Conservation (phyloP, 2,329 filamentous ascomycete species). For the Fusarium odoratissimum region DNA sequence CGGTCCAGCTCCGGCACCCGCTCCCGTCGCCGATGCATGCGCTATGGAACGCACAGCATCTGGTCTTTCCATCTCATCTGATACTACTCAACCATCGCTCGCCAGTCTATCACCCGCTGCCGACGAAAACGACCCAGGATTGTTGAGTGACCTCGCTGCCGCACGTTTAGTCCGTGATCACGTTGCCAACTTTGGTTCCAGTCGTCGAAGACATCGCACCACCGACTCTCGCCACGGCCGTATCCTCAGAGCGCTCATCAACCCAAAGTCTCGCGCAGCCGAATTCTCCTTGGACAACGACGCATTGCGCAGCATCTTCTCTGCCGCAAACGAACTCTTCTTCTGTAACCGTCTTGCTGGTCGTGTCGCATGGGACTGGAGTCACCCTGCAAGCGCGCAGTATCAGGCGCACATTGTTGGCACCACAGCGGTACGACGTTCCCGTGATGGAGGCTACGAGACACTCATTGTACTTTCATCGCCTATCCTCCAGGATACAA, state of each 20-base stretch:
- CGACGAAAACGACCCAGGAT: constrained; percentile 48
- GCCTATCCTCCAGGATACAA: constrained; percentile 65
- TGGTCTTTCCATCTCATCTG: constrained; percentile 60
- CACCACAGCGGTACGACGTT: constrained; percentile 68
- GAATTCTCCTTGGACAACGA: constrained; percentile 67
- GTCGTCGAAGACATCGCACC: constrained; percentile 54
- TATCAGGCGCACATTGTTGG: constrained; percentile 69
- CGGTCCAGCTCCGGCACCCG: constrained; percentile 11
- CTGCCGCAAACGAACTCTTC: constrained; percentile 71
- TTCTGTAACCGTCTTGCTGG: constrained; percentile 66
- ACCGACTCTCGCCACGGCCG: constrained; percentile 66
- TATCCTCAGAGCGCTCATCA: constrained; percentile 69
- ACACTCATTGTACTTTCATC: constrained; percentile 71
- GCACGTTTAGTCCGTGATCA: constrained; percentile 62
- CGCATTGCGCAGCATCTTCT: constrained; percentile 68
- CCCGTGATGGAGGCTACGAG: constrained; percentile 64
- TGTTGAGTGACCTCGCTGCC: constrained; percentile 60
- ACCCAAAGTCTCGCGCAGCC: constrained; percentile 57
- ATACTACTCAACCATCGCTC: constrained; percentile 50
- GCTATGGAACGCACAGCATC: constrained; percentile 63
- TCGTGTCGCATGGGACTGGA: constrained; percentile 74
- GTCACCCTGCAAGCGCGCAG: constrained; percentile 59
- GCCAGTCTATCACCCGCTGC: constrained; percentile 37
- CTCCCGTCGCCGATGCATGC: constrained; percentile 30
- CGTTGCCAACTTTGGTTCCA: constrained; percentile 51